These are phyloP conservation scores for Populus davidiana DNA, from an alignment of 345 rosid genomes.

Conservation along the genomic window DNA sequence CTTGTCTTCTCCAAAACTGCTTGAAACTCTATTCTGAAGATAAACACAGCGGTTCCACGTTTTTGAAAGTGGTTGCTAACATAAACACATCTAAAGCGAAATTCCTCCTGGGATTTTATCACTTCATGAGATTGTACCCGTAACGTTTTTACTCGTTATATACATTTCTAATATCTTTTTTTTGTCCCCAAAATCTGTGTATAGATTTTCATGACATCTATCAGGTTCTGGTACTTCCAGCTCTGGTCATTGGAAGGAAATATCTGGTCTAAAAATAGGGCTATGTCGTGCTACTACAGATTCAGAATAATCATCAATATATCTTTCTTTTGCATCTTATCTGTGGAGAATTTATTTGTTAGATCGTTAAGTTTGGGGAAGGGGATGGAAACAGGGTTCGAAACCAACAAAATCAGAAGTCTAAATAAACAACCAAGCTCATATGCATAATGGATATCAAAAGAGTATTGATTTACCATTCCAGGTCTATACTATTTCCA, in stretches of 20 bases:
- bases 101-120: conserved; percentile 3
- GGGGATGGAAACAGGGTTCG: too few species aligned
- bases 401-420: too few species aligned
- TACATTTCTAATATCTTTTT: conserved; percentile 11
- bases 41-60: conserved; percentile 22
- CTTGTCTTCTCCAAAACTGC: conserved; percentile 54
- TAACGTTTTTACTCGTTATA: conserved; percentile 6
- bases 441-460: too few species aligned
- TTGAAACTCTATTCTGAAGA: conserved; percentile 56
- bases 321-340: neutral
- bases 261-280: conserved; percentile 4
- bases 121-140: conserved; percentile 19
- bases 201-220: conserved; percentile 13
- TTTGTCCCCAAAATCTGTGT: conserved; percentile 3
- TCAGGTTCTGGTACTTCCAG: conserved; percentile 27
- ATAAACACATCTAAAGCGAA: conserved; percentile 12
- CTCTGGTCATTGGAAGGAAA: conserved; percentile 12
- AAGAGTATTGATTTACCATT: too few species aligned
- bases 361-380: conserved; percentile 6
- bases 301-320: conserved; percentile 2
- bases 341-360: neutral
- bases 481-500: too few species aligned
- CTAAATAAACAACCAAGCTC: too few species aligned
- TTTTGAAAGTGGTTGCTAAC: conserved; percentile 25
- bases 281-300: conserved; percentile 4